phyloP scores from a whole-genome alignment of 1,284 basidiomycete species.

The Wolfiporia cocos region DNA sequence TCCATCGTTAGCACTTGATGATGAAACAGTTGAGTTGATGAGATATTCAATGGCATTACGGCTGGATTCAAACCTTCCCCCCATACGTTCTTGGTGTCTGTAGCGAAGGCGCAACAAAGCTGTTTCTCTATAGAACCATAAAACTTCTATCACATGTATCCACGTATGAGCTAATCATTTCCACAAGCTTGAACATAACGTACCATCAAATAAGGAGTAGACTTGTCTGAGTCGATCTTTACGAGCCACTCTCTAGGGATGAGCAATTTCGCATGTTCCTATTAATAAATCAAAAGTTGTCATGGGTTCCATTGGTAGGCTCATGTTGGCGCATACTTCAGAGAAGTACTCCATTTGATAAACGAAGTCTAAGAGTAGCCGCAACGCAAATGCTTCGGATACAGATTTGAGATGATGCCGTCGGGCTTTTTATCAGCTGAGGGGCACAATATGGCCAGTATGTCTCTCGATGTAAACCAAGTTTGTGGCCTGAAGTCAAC shows the following conservation, averaged over 20 bases:
- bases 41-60: conserved; percentile 1
- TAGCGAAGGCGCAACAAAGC: conserved; percentile 55
- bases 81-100: conserved; percentile 72
- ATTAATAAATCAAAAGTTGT: conserved; percentile 1
- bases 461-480: no score
- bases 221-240: conserved; percentile 50
- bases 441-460: no score
- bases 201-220: conserved; percentile 67
- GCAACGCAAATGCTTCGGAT: no score
- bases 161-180: background rate
- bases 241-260: conserved; percentile 67
- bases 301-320: no score
- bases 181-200: conserved; percentile 22
- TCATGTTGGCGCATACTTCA: conserved; percentile 39
- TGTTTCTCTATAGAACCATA: conserved; percentile 46
- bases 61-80: conserved; percentile 48
- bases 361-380: no score
- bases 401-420: no score
- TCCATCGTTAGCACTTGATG: conserved; percentile 48
- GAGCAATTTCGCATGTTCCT: conserved; percentile 54
- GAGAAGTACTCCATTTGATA: conserved; percentile 41
- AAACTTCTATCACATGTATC: conserved; percentile 43
- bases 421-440: no score
- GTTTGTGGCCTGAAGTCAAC: no score
- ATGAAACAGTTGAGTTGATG: conserved; percentile 1